phyloP scores from a whole-genome alignment of 768 basidiomycete genomes.

The Cystofilobasidium ferigula region DNA sequence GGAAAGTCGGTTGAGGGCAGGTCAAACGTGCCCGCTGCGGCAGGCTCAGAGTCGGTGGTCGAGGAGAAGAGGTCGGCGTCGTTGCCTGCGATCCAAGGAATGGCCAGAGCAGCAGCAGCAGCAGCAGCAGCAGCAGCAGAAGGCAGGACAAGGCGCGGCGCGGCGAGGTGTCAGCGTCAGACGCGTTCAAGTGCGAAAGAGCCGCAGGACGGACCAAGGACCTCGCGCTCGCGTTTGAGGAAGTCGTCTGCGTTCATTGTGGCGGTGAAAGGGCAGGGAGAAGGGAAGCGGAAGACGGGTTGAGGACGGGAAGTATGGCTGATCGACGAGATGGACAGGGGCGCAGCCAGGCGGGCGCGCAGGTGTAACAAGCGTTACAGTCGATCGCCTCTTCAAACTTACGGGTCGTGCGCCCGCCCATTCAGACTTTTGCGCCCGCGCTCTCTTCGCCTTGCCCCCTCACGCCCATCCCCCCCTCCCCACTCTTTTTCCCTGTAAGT shows the following conservation, averaged over 20 bases:
- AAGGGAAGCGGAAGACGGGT: not conserved
- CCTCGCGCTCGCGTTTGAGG: constrained; percentile 17
- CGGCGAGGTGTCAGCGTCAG: not conserved
- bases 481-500: not conserved
- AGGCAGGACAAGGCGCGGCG: not conserved
- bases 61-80: constrained; percentile 20
- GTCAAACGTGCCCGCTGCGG: constrained; percentile 5
- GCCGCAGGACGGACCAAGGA: constrained; percentile 15
- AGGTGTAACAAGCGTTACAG: no score
- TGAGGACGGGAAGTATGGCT: no score
- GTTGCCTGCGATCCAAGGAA: constrained; percentile 17
- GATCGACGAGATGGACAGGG: no score
- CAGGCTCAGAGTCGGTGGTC: not conserved
- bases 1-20: constrained; percentile 20
- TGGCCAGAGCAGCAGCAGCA: not conserved
- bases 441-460: no score
- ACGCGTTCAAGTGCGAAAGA: not conserved
- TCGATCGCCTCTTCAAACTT: no score
- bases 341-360: no score
- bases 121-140: not conserved
- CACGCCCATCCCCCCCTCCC: no score
- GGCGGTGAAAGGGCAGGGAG: not conserved
- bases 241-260: constrained; percentile 26
- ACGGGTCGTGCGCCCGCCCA: no score
- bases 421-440: no score